Evolutionary conservation across 768 basidiomycete genomes (phyloP).

Genomic region (Polyporus arcularius): DNA sequence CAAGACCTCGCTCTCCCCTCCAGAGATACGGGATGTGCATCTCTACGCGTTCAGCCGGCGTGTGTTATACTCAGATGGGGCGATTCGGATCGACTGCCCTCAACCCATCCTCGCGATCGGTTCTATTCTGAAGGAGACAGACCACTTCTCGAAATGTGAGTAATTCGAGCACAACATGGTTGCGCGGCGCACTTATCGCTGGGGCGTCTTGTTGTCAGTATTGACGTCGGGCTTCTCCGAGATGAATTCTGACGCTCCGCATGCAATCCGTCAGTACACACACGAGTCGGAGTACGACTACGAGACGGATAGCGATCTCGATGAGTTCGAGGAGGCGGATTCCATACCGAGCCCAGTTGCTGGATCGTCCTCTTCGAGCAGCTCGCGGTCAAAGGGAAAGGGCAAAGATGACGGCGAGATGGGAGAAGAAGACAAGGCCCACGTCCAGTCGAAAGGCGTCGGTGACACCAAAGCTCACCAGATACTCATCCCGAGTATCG

Average conservation of each 20-base stretch:
- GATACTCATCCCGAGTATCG: conserved; percentile 19
- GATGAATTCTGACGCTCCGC: neutral
- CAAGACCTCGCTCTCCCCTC: neutral
- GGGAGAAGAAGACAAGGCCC: no score
- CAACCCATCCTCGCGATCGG: conserved; percentile 5
- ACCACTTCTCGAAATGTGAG: conserved; percentile 9
- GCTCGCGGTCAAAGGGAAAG: neutral
- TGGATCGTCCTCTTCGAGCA: neutral
- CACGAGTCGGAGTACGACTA: conserved; percentile 23
- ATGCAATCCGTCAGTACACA: neutral
- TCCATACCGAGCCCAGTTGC: neutral
- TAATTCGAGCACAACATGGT: no score
- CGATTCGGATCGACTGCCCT: neutral
- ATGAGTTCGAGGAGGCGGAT: conserved; percentile 17
- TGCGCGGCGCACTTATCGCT: neutral
- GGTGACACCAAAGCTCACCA: neutral
- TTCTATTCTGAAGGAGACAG: conserved; percentile 5
- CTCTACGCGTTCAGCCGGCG: conserved; percentile 7
- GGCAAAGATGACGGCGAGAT: neutral
- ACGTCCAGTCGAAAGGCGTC: neutral
- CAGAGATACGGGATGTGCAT: conserved; percentile 2
- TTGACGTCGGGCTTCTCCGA: conserved; percentile 22
- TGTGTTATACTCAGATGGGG: neutral
- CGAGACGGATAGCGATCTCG: conserved; percentile 27
- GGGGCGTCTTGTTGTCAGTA: conserved; percentile 9